Evolutionary conservation across 176 grass and related monocot species (phyloP).

Genomic region (Pontederia crassipes): DNA sequence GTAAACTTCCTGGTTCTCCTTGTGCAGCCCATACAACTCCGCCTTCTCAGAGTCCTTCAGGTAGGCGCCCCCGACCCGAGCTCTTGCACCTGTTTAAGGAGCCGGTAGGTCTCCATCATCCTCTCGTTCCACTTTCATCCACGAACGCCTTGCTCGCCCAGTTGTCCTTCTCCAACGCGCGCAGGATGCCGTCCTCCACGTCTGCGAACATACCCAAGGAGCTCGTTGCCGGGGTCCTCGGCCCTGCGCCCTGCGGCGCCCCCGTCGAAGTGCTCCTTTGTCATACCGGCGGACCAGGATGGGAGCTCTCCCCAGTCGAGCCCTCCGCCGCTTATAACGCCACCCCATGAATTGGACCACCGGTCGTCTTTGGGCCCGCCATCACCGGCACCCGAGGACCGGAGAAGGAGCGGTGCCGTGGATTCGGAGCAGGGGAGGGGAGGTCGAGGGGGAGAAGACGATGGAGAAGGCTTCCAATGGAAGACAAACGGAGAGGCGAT

Average conservation of each 20-base stretch:
- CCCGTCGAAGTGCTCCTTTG: conserved; percentile 93
- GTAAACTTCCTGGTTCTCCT: conserved; percentile 71
- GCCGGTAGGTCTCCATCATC: conserved; percentile 45
- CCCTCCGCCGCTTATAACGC: neutral
- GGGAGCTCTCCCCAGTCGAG: conserved; percentile 54
- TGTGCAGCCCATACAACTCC: conserved; percentile 92
- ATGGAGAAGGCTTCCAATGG: no score
- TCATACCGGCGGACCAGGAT: conserved; percentile 77
- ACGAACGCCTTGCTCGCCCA: conserved; percentile 31
- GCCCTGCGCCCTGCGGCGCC: neutral
- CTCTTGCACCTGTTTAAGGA: conserved; percentile 80
- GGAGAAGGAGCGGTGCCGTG: no score
- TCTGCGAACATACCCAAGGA: conserved; percentile 16
- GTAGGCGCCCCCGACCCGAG: conserved; percentile 58
- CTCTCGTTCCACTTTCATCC: conserved; percentile 46
- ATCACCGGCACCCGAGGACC: no score
- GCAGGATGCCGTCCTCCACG: conserved; percentile 39
- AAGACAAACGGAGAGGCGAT: no score
- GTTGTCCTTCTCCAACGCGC: conserved; percentile 29
- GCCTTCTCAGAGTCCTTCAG: conserved; percentile 93
- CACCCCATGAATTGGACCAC: no score
- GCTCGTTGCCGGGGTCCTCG: neutral
- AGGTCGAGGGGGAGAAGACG: no score
- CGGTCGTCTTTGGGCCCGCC: no score
- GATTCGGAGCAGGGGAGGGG: no score